A percentile compares a stretch with the other conserved stretches of the same genome.
Conservation (phyloP, 2,329 filamentous ascomycete species). For the Paracoccidioides brasiliensis region DNA sequence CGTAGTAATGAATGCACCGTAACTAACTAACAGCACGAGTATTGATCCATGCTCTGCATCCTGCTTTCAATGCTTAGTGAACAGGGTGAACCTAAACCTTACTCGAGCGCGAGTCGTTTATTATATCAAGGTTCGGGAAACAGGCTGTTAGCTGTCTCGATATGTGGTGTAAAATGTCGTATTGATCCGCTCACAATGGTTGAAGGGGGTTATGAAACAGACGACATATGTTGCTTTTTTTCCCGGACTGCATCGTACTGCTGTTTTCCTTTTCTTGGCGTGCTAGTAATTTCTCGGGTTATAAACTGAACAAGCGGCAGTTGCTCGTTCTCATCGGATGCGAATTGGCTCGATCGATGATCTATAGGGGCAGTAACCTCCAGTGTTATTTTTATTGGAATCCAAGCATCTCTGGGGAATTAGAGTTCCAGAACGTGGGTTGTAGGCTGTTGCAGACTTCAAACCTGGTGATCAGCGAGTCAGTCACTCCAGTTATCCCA, state of each 20-base stretch:
- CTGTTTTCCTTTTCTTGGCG: neutral
- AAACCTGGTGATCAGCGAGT: neutral
- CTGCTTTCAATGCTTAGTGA: neutral
- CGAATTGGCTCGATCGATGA: neutral
- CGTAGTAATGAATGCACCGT: neutral
- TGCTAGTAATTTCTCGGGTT: neutral
- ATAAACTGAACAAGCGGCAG: neutral
- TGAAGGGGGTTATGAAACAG: neutral
- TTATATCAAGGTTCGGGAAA: neutral
- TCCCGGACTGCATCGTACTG: too few species aligned
- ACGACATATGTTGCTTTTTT: too few species aligned
- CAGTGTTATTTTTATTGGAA: neutral
- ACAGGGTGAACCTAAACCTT: neutral
- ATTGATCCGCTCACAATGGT: neutral
- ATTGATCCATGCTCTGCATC: neutral
- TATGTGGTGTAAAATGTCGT: neutral
- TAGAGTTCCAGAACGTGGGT: neutral
- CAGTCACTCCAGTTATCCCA: neutral
- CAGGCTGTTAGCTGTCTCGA: neutral
- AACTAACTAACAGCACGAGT: neutral
- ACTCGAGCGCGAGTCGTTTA: neutral
- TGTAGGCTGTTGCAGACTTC: neutral
- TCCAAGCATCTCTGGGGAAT: neutral
- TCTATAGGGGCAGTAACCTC: too few species aligned
- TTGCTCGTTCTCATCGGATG: neutral